Percentiles rank a stretch among this genome's conserved stretches.
phyloP scores from a whole-genome alignment of 1,284 basidiomycete species.

The Microbotryomycetes sp. region DNA sequence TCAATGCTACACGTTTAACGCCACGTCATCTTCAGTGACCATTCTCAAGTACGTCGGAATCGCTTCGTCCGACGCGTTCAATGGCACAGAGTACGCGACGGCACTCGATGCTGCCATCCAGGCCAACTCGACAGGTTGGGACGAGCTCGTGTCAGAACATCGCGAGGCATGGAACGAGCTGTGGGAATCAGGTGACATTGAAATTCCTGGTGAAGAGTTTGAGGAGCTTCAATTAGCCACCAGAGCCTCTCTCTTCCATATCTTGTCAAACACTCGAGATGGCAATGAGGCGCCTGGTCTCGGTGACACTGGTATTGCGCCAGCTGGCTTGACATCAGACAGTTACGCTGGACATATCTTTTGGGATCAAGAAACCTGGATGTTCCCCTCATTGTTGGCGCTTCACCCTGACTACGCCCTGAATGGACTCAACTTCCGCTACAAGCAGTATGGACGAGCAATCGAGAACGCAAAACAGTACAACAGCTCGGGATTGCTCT shows the following conservation, averaged over 20 bases:
- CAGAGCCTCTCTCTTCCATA: slow-evolving; percentile 34
- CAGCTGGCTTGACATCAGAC: slow-evolving; percentile 36
- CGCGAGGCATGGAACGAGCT: slow-evolving; percentile 29
- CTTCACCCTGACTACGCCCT: slow-evolving; percentile 33
- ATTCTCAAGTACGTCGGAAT: slow-evolving; percentile 37
- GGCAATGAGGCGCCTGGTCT: slow-evolving; percentile 31
- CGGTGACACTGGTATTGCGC: slow-evolving; percentile 38
- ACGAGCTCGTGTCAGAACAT: slow-evolving; percentile 16
- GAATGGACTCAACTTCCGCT: slow-evolving; percentile 35
- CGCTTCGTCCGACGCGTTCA: slow-evolving; percentile 37
- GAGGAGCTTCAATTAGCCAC: slow-evolving; percentile 31
- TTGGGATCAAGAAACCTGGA: slow-evolving; percentile 24
- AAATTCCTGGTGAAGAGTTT: slow-evolving; percentile 26
- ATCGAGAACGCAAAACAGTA: slow-evolving; percentile 20
- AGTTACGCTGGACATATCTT: slow-evolving; percentile 27
- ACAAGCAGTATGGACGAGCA: slow-evolving; percentile 29
- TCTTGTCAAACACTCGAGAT: slow-evolving; percentile 32
- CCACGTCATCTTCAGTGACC: slow-evolving; percentile 12
- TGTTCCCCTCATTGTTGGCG: slow-evolving; percentile 34
- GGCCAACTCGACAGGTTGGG: slow-evolving; percentile 30
- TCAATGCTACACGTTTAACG: slow-evolving; percentile 22
- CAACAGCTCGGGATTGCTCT: slow-evolving; percentile 31
- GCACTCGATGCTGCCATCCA: slow-evolving; percentile 22
- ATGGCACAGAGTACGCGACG: slow-evolving; percentile 19
- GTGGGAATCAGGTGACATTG: slow-evolving; percentile 34